phyloP scores from a whole-genome alignment of 148 eudicot species.

The Amaranthus palmeri region DNA sequence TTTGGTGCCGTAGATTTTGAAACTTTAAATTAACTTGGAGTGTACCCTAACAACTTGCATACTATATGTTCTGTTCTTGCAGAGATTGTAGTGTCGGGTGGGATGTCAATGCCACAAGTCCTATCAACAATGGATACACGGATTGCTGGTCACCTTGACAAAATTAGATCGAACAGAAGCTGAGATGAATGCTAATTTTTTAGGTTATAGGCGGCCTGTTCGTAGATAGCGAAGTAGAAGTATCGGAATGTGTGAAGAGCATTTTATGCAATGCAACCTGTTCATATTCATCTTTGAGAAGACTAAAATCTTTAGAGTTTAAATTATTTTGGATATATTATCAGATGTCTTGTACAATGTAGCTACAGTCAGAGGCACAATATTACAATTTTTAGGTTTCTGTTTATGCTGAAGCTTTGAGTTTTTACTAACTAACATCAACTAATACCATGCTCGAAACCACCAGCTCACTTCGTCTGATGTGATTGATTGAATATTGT shows the following conservation, averaged over 20 bases:
- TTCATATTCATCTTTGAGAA: conserved; percentile 17
- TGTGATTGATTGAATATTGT: too few species aligned
- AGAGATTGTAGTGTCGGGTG: conserved; percentile 89
- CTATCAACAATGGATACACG: conserved; percentile 46
- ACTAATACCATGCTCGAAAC: too few species aligned
- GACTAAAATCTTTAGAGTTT: conserved; percentile 8
- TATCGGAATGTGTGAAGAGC: neutral
- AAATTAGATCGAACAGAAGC: conserved; percentile 57
- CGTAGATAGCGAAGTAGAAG: conserved; percentile 14
- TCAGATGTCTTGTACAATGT: conserved; percentile 25
- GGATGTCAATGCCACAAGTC: conserved; percentile 70
- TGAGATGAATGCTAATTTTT: conserved; percentile 25
- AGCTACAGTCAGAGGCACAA: conserved; percentile 19
- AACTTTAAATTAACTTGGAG: neutral
- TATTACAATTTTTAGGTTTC: neutral
- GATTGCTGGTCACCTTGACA: conserved; percentile 37
- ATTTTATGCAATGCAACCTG: conserved; percentile 13
- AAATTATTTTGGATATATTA: conserved; percentile 13
- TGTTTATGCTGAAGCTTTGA: neutral
- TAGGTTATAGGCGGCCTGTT: conserved; percentile 8
- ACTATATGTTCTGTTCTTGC: conserved; percentile 18
- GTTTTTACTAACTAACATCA: too few species aligned
- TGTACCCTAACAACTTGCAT: neutral
- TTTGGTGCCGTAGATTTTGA: neutral
- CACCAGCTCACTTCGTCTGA: too few species aligned